Evolutionary conservation across 2,329 filamentous ascomycete genomes (phyloP), one percentile per base, ranked within the genome.

Genomic region (Verticillium tricorpus): DNA sequence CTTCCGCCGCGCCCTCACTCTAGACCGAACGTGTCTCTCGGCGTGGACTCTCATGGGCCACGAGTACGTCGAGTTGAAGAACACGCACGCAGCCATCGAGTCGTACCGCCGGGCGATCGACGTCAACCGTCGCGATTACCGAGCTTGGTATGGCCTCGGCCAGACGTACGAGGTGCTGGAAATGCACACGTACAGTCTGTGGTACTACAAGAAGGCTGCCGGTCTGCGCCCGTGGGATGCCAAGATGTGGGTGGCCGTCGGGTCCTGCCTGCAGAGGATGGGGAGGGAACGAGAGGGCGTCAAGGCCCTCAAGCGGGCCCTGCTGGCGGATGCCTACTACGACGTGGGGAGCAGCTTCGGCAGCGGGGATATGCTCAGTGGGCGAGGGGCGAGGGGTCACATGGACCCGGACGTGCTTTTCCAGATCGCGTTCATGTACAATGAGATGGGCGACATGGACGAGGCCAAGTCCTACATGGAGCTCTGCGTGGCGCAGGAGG

Each of bases 11-110:
- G 95, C 95, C 0, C 78, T 99, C 22, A 96, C 92, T 0, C 82
- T 99, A 0, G 95, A 99, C 72, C 88, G 94, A 11, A 89, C 88
- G 31, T 99, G 95, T 72, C 83, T 97, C 17, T 96, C 93, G 0
- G 95, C 95, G 1, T 99, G 95, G 95, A 99, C 95, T 0, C 82
- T 99, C 1, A 98, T 99, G 94, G 95, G 95, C 1, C 95, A 99
- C 74, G 95, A 99, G 74, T 99, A 97, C 69, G 93, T 98, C 60
- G 95, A 99, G 75, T 88, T 99, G 76, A 99, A 98, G 72, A 99
- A 99, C 73, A 98, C 94, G 0, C 95, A 99, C 70, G 94, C 95
- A 0, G 95, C 95, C 9, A 98, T 99, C 64, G 95, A 99, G 74
- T 96, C 92, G 1, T 99, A 99, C 72, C 88, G 95, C 1, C 89